A percentile compares a stretch with the other conserved stretches of the same genome.
These are phyloP conservation scores for Cinnamomum chago DNA, from an alignment of 164 flowering plant species.

Conservation along the genomic window DNA sequence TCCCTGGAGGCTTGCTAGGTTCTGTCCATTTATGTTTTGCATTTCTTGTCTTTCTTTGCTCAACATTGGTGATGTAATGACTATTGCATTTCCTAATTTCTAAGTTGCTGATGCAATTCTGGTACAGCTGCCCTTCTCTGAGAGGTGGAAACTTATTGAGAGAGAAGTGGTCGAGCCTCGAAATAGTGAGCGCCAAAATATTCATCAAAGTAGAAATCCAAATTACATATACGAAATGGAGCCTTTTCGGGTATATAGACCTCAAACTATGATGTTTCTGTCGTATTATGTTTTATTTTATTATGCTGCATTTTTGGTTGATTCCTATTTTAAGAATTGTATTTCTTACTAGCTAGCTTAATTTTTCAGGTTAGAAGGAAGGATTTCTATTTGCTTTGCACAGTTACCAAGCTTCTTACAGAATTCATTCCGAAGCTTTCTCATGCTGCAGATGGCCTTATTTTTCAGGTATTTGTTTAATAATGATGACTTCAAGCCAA, in stretches of 20 bases:
- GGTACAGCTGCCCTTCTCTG: slow-evolving; percentile 83
- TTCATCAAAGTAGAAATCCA: slow-evolving; percentile 51
- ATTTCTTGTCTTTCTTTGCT: no score
- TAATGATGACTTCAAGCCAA: neutral
- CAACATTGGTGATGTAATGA: no score
- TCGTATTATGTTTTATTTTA: neutral
- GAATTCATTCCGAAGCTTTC: slow-evolving; percentile 92
- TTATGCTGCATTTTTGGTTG: neutral
- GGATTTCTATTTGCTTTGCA: slow-evolving; percentile 91
- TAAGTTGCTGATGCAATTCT: slow-evolving; percentile 4
- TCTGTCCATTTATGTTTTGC: no score
- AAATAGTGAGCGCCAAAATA: slow-evolving; percentile 55
- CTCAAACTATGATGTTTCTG: neutral
- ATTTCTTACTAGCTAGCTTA: neutral
- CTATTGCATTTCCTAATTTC: neutral
- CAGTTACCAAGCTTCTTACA: slow-evolving; percentile 68
- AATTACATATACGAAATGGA: slow-evolving; percentile 89
- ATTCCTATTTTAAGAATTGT: neutral
- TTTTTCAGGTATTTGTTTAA: slow-evolving; percentile 69
- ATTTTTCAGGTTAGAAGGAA: slow-evolving; percentile 84
- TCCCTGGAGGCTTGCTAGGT: no score
- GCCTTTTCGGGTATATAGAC: slow-evolving; percentile 76
- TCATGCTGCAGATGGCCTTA: slow-evolving; percentile 98
- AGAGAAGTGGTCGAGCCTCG: slow-evolving; percentile 95
- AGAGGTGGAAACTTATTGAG: slow-evolving; percentile 95